These are phyloP conservation scores for Ogataea ganodermae DNA, from an alignment of 805 yeast species.

Conservation along the genomic window DNA sequence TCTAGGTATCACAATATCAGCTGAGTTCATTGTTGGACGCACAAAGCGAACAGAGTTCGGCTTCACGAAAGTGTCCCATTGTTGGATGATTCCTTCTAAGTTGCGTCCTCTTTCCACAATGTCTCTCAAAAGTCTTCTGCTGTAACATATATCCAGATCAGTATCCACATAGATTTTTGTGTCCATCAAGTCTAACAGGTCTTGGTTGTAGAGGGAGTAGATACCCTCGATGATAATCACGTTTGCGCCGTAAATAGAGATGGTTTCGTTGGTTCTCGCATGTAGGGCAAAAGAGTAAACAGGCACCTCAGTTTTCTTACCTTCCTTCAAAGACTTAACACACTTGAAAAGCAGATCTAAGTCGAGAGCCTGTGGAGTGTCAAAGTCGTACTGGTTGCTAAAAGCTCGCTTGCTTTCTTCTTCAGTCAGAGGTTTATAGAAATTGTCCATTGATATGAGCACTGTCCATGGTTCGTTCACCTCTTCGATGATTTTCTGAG, in stretches of 20 bases:
- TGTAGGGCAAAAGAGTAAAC: constrained; percentile 68
- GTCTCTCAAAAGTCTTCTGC: constrained; percentile 85
- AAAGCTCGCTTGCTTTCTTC: constrained; percentile 69
- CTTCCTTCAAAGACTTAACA: constrained; percentile 67
- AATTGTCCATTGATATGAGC: constrained; percentile 84
- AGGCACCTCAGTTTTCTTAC: constrained; percentile 67
- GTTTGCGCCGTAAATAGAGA: constrained; percentile 89
- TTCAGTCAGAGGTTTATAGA: constrained; percentile 70
- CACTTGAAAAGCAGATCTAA: constrained; percentile 67
- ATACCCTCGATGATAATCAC: constrained; percentile 92
- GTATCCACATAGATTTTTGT: constrained; percentile 90
- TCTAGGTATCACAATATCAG: constrained; percentile 89
- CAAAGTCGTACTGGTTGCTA: constrained; percentile 76
- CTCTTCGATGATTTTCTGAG: constrained; percentile 75
- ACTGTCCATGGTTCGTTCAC: constrained; percentile 94
- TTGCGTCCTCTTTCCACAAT: constrained; percentile 86
- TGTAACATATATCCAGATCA: constrained; percentile 88
- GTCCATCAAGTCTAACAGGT: constrained; percentile 76
- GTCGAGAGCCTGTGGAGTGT: constrained; percentile 83
- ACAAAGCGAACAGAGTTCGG: constrained; percentile 83
- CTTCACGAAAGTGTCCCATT: constrained; percentile 90
- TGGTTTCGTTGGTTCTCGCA: constrained; percentile 58
- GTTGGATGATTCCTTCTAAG: constrained; percentile 74
- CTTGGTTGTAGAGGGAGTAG: constrained; percentile 72
- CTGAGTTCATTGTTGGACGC: constrained; percentile 71